Base-by-base conservation (phyloP, 352 stramenopile genomes). In the Phytophthora palmivora region DNA sequence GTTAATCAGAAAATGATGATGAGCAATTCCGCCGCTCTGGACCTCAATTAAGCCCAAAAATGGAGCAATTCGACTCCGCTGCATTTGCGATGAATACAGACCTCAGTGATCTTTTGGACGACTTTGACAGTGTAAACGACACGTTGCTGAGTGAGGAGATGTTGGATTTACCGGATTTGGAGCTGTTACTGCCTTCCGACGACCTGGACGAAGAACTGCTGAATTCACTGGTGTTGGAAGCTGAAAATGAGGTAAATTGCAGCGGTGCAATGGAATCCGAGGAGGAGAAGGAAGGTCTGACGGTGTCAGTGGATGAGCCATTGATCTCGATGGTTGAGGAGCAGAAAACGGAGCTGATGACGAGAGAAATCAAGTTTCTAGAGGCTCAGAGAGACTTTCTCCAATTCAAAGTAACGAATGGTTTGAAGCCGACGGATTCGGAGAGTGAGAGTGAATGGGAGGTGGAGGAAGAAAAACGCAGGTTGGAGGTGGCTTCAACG, bases 351-450 rank as follows among this genome's bases (percentile, higher is more conserved):
- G 73, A 89, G 63, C 43, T 87, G n/a, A 44, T 76, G 46, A 28
- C 52, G 15, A 58, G 78, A 16, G 76, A 89, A 65, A 28, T 85
- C 39, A 78, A 72, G 55, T 87, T 84, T 48, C 48, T 89, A 12
- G 75, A 85, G 44, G 80, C 80, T 3, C 80, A 89, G 46, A 65
- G 73, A 63, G 68, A 87, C 12, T 85, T 87, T 33, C 42, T 87
- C 32, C 66, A 79, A 49, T 87, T 78, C 51, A 87, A 81, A 57
- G 58, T 45, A 8, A 37, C 38, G 28, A 12, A 46, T 53, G 34
- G 24, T 34, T 15, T 32, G 14, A 45, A 52, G 9, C 48, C n/a
- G n/a, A n/a, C n/a, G n/a, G n/a, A 4, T 47, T 26, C 2, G 7
- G 32, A 34, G 4, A 59, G n/a, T 1, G 30, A 48, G 16, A 42